Evolutionary conservation across 257 asterid species (phyloP).

Genomic region (Anisodus tanguticus): DNA sequence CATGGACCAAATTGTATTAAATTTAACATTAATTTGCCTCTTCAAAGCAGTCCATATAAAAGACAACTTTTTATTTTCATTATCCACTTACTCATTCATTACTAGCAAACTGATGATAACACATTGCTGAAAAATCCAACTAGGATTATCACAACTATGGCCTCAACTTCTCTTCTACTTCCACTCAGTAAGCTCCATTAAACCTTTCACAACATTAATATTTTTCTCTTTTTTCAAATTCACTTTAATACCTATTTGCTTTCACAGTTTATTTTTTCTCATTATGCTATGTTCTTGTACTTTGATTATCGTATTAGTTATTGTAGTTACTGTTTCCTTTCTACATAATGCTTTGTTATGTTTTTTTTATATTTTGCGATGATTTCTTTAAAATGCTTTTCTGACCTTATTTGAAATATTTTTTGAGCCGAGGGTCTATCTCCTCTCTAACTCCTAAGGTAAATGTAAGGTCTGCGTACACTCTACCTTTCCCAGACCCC

Average conservation of each 20-base stretch:
- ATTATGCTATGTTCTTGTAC: neutral
- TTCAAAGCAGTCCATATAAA: neutral
- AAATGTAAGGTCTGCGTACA: too few relatives aligned
- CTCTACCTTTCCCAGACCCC: too few relatives aligned
- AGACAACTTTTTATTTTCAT: slow-evolving; percentile 1
- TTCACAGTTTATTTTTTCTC: neutral
- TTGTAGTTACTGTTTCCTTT: too few relatives aligned
- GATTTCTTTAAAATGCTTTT: too few relatives aligned
- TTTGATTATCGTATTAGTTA: too few relatives aligned
- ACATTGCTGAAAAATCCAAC: slow-evolving; percentile 14
- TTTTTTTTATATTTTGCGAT: too few relatives aligned
- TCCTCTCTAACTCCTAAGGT: too few relatives aligned
- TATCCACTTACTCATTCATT: neutral
- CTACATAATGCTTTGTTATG: too few relatives aligned
- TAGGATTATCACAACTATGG: slow-evolving; percentile 39
- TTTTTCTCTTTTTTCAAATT: neutral
- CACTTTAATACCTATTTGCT: neutral
- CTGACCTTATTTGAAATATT: too few relatives aligned
- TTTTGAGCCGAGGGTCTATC: too few relatives aligned
- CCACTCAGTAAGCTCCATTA: slow-evolving; percentile 45
- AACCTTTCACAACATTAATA: neutral
- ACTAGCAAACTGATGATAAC: slow-evolving; percentile 35
- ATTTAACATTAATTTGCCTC: neutral
- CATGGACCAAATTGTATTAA: neutral
- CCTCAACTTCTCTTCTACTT: slow-evolving; percentile 49